A percentile compares a stretch with the other conserved stretches of the same genome.
Evolutionary conservation across 345 rosid species (phyloP).

Genomic region (Populus nigra): DNA sequence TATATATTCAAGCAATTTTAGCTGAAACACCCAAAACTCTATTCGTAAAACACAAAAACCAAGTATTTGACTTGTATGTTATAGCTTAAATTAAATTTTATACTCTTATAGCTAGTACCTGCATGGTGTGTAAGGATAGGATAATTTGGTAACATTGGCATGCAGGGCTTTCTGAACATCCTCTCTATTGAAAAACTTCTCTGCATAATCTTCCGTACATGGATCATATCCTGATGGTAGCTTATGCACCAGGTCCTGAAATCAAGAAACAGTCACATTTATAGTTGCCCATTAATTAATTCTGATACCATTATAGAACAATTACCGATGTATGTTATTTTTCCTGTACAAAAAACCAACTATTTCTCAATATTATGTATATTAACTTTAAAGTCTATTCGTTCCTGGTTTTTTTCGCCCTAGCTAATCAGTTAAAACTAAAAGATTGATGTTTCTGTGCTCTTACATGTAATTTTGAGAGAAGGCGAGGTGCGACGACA

Average conservation of each 20-base stretch:
- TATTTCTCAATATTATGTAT: too few relatives aligned
- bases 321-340: not conserved
- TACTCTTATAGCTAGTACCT: constrained; percentile 33
- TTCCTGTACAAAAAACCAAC: too few relatives aligned
- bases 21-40: too few relatives aligned
- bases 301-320: not conserved
- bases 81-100: too few relatives aligned
- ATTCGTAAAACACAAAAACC: too few relatives aligned
- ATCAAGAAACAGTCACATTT: not conserved
- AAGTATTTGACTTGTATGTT: too few relatives aligned
- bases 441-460: too few relatives aligned
- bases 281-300: not conserved
- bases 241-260: constrained; percentile 47
- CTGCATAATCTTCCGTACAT: constrained; percentile 53
- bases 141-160: constrained; percentile 59
- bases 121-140: constrained; percentile 64
- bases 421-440: too few relatives aligned
- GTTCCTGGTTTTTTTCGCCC: too few relatives aligned
- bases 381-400: too few relatives aligned
- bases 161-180: constrained; percentile 75
- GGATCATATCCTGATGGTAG: constrained; percentile 75
- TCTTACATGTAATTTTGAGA: constrained; percentile 22
- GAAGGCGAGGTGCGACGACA: constrained; percentile 34
- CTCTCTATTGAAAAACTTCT: constrained; percentile 51
- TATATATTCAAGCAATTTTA: too few relatives aligned